Evolutionary conservation across 2,329 filamentous ascomycete genomes (phyloP), one percentile per base, ranked within the genome.

Genomic region (Diaporthe eres): DNA sequence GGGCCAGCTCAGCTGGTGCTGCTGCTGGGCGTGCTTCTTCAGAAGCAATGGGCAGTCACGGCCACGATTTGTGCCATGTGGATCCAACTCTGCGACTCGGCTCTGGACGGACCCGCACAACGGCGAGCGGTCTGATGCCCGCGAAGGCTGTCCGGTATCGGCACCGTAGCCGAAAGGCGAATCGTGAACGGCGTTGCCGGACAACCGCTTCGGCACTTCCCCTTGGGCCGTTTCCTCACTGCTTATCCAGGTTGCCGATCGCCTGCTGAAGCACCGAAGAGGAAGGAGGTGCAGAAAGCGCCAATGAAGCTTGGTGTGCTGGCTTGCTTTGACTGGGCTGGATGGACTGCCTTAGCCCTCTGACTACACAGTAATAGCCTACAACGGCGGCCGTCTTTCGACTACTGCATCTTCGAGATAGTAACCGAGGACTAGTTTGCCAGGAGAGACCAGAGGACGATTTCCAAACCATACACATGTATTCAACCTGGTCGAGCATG

Each of bases 91-190:
- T 75, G 73, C 73, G 47, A 60, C 73, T 74, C 51, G 70, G 47
- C 65, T 55, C 22, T 73, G 15, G 47, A 49, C 42, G 53, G 44
- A 68, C 74, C 37, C 60, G 44, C 71, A 37, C 39, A 44, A 49
- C 70, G 58, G 44, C 42, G 61, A 68, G 60, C 60, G 37, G 47
- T 44, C 39, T 63, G 47, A 55, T 70, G 37, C 44, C 42, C 75
- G 63, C 34, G n/a, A 70, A 13, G 55, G 39, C 25, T 58, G 51
- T 74, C 75, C 75, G 75, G 75, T 77, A 77, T 77, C 75, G 75
- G 75, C 74, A 71, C 75, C 75, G 44, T 65, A 73, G 61, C 74
- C 65, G 60, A 61, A 60, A 22, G 70, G 51, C 58, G 19, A 44
- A 63, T 60, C 71, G 37, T 42, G 15, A 25, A 72, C 71, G 71